Percentiles rank a stretch among this genome's conserved stretches.
Evolutionary conservation across 352 stramenopile species (phyloP).

Genomic region (Globisporangium middletonii): DNA sequence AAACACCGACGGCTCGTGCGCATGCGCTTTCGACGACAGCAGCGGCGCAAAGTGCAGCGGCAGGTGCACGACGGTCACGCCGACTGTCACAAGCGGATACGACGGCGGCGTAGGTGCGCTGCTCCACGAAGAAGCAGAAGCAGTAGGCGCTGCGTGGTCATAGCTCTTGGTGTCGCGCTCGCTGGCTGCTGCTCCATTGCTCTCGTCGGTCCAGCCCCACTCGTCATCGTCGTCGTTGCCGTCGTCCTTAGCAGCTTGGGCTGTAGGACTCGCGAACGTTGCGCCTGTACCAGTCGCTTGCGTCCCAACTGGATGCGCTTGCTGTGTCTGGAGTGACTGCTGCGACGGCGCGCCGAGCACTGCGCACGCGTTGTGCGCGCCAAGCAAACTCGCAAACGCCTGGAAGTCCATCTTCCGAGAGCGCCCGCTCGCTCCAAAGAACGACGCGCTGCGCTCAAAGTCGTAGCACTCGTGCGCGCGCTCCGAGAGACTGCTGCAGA

Average conservation of each 20-base stretch:
- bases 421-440: slow-evolving; percentile 10
- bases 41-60: slow-evolving; percentile 52
- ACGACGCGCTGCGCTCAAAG: slow-evolving; percentile 21
- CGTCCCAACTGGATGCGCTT: neutral
- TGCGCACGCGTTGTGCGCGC: slow-evolving; percentile 11
- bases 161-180: neutral
- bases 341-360: slow-evolving; percentile 1
- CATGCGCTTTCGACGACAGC: slow-evolving; percentile 31
- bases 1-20: slow-evolving; percentile 59
- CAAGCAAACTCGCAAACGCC: slow-evolving; percentile 28
- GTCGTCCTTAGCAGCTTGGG: neutral
- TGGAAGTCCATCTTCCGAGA: slow-evolving; percentile 44
- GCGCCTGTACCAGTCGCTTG: slow-evolving; percentile 1
- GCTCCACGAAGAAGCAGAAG: neutral
- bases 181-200: neutral
- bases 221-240: slow-evolving; percentile 20
- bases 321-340: neutral
- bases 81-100: neutral
- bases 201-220: slow-evolving; percentile 49
- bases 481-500: slow-evolving; percentile 67
- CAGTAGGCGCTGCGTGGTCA: neutral
- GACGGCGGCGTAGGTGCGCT: neutral
- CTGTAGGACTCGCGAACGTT: neutral
- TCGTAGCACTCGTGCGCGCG: slow-evolving; percentile 64
- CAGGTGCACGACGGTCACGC: slow-evolving; percentile 45